A percentile compares a stretch with the other conserved stretches of the same genome.
These are phyloP conservation scores for Lolium multiflorum DNA, from an alignment of 176 grass and related monocot species.

Conservation along the genomic window DNA sequence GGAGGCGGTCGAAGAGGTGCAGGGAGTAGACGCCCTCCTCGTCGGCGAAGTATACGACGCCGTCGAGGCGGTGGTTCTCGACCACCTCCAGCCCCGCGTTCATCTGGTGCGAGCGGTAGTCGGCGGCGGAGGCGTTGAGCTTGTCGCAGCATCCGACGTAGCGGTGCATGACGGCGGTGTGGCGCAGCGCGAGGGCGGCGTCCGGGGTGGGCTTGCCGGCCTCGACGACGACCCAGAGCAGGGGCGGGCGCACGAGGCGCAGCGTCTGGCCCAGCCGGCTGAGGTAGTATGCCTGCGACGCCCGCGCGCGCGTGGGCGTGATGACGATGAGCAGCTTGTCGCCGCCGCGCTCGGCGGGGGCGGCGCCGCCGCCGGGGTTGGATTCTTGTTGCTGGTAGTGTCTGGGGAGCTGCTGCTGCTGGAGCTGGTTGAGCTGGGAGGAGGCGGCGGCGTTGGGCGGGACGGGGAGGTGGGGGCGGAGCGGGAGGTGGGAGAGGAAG, in stretches of 20 bases:
- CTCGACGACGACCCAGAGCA: constrained; percentile 90
- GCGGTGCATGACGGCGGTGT: constrained; percentile 76
- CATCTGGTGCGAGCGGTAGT: constrained; percentile 68
- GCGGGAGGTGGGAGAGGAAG: constrained; percentile 62
- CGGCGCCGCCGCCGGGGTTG: too few relatives aligned
- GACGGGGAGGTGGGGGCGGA: constrained; percentile 23
- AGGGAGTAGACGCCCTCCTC: constrained; percentile 96
- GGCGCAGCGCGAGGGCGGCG: constrained; percentile 68
- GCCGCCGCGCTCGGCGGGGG: too few relatives aligned
- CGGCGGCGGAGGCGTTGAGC: constrained; percentile 3
- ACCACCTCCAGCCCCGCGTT: constrained; percentile 84
- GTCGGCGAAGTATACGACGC: constrained; percentile 91
- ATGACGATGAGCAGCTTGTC: constrained; percentile 61
- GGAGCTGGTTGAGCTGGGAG: not conserved
- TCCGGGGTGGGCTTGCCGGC: constrained; percentile 61
- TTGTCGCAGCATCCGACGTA: constrained; percentile 64
- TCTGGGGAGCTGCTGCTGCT: not conserved
- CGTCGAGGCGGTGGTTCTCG: constrained; percentile 83
- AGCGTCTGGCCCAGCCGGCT: constrained; percentile 79
- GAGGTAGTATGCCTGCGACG: constrained; percentile 76
- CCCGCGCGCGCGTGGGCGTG: constrained; percentile 81
- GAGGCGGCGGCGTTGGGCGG: not conserved
- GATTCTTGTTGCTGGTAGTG: too few relatives aligned
- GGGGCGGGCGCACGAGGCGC: constrained; percentile 58
- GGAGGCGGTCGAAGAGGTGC: constrained; percentile 71